Conservation (phyloP, 2,329 filamentous ascomycete species). For the Colletotrichum filicis region DNA sequence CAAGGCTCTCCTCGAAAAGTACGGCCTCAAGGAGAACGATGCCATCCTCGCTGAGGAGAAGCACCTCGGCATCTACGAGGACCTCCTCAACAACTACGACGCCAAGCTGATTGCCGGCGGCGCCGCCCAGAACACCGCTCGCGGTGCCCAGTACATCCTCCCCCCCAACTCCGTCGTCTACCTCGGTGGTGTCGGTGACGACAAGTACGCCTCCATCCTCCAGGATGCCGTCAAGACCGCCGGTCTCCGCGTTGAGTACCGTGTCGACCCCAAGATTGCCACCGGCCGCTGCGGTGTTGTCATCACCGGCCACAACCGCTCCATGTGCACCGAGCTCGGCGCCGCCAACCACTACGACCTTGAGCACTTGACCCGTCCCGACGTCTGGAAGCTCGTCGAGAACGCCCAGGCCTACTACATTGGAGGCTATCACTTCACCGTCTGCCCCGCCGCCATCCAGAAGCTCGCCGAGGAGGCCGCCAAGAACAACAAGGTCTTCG, state of each 20-base stretch:
- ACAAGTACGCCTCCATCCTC: slow-evolving; percentile 94
- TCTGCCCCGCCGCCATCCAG: slow-evolving; percentile 90
- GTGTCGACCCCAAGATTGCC: slow-evolving; percentile 83
- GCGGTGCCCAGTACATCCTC: slow-evolving; percentile 96
- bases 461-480: slow-evolving; percentile 92
- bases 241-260: slow-evolving; percentile 94
- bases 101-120: slow-evolving; percentile 96
- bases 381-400: slow-evolving; percentile 93
- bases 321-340: slow-evolving; percentile 93
- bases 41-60: slow-evolving; percentile 95
- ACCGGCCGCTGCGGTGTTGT: slow-evolving; percentile 96
- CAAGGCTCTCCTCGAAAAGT: slow-evolving; percentile 89
- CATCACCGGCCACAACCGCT: slow-evolving; percentile 96
- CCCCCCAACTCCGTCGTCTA: slow-evolving; percentile 90
- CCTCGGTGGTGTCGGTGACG: slow-evolving; percentile 92
- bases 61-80: slow-evolving; percentile 91
- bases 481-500: slow-evolving; percentile 88
- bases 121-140: slow-evolving; percentile 96
- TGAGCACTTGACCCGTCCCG: slow-evolving; percentile 89
- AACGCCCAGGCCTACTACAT: slow-evolving; percentile 91
- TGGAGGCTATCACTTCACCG: slow-evolving; percentile 97
- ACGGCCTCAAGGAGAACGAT: slow-evolving; percentile 93
- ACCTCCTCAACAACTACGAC: slow-evolving; percentile 90
- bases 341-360: slow-evolving; percentile 98
- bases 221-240: slow-evolving; percentile 86